Base-by-base conservation (phyloP, 352 stramenopile species). In the Pythium periplocum region DNA sequence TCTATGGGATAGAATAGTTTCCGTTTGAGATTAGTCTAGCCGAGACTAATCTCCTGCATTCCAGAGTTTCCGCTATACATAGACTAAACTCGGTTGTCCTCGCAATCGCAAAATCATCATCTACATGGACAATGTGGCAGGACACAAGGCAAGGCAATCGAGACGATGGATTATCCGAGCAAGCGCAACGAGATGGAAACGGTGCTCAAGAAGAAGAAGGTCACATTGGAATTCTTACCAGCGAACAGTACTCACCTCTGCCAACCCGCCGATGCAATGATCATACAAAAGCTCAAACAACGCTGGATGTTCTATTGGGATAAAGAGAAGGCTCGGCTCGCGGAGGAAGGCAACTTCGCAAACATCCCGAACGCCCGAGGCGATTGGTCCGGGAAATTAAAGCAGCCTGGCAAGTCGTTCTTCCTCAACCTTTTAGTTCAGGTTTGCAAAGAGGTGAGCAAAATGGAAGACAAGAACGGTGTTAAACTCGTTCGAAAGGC, bases 401-500 rank as follows among this genome's bases (percentile, higher is more conserved):
- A 41, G 30, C 46, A 67, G 12, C 55, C 53, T 7, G 32, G 39
- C 2, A 54, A 60, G 40, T 32, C 37, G 4, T 60, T 39, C 45
- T 62, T 47, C 34, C 31, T 67, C 5, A 7, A 45, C 30, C 51
- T 62, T n/a, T 49, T 39, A 4, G 45, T 43, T 12, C 17, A 12
- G 10, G 58, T 45, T 12, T 62, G 49, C 32, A 7, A 41, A 5
- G 40, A 51, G 2, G 50, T 66, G 12, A 59, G 46, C 41, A 33
- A 43, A 3, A 59, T 62, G 42, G 38, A 46, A 10, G 54, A 67
- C 39, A 31, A 45, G 7, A 45, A 48, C 31, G 43, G 57, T 10
- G 26, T 59, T 46, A 59, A 32, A 10, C 42, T 62, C 34, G 59
- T 59, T 30, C 55, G 49, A 4, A 67, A 67, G 38, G 31, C 44